Base-by-base conservation (phyloP, 257 asterid species). In the Capsicum baccatum region DNA sequence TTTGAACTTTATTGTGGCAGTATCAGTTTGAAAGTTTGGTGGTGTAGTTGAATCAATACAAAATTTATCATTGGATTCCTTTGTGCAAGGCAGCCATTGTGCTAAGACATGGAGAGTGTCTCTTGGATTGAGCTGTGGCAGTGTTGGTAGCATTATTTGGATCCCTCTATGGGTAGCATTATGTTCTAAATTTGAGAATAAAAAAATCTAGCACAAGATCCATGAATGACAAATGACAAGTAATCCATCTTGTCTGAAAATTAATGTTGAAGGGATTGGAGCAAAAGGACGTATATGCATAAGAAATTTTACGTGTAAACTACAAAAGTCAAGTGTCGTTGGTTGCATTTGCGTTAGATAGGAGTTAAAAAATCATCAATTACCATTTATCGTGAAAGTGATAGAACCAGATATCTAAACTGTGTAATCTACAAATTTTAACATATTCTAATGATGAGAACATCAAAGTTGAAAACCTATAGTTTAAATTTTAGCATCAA, bases 131-230 rank as follows among this genome's bases (percentile, higher is more conserved):
- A 14, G 6, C 59, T 76, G 44, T 4, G 5, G n/a, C 63, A 19
- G 4, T 74, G 60, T 76, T 74, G 10, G 60, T 19, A 50, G 19
- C 19, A 50, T 50, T 52, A 50, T 19, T 76, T 21, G 63, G 60
- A 74, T 48, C 60, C 60, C 80, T 73, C 0, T 73, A 19, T 73
- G 3, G 80, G n/a, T 73, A 48, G 19, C 80, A 73, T 19, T 50
- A 74, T 74, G 60, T 74, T 48, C 60, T 21, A 42, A 73, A 48
- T 73, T 73, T n/a, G 42, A 73, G n/a, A 73, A 11, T 6, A 73
- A 47, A 9, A 1, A 0, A 1, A 11, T 48, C 6, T 47, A 9
- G 8, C 42, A 57, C 5, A 71, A 47, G 15, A n/a, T 47, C 39
- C 39, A 47, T 73, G 59, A 44, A 4, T 44, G 48, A 8, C 33